Evolutionary conservation across 192 early-diverging fungal species (phyloP).

Genomic region (Rhizoclosmatium globosum): DNA sequence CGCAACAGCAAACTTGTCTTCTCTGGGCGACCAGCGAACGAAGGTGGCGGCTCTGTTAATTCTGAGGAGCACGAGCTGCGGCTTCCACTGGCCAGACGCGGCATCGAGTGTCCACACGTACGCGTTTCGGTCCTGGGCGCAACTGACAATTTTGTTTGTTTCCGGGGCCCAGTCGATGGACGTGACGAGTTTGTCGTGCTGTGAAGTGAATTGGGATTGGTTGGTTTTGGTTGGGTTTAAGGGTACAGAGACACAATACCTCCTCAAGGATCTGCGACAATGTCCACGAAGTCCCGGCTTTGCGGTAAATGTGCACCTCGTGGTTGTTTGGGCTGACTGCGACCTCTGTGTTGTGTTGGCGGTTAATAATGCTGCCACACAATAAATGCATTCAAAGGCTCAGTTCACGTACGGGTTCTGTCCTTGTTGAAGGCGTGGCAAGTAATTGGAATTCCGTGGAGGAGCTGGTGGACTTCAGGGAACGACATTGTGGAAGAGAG

Average conservation of each 20-base stretch:
- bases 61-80: constrained; percentile 89
- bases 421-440: constrained; percentile 92
- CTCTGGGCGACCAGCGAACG: constrained; percentile 91
- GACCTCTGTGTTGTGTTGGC: constrained; percentile 64
- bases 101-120: constrained; percentile 93
- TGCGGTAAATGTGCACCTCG: constrained; percentile 88
- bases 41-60: constrained; percentile 96
- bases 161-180: constrained; percentile 95
- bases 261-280: constrained; percentile 76
- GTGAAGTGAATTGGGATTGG: neutral
- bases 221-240: too few species aligned
- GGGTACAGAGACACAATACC: constrained; percentile 45
- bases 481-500: constrained; percentile 50
- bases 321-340: constrained; percentile 90
- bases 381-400: neutral
- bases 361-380: neutral
- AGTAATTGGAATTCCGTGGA: constrained; percentile 79
- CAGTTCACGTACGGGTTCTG: constrained; percentile 71
- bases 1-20: constrained; percentile 98
- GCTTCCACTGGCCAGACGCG: constrained; percentile 75
- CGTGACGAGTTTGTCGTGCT: constrained; percentile 96
- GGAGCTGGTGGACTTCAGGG: constrained; percentile 68
- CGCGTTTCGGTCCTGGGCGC: constrained; percentile 98
- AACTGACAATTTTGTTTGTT: constrained; percentile 94
- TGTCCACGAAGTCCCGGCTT: constrained; percentile 67